Conservation (phyloP, 2,329 filamentous ascomycete genomes). For the Clarireedia monteithiana region DNA sequence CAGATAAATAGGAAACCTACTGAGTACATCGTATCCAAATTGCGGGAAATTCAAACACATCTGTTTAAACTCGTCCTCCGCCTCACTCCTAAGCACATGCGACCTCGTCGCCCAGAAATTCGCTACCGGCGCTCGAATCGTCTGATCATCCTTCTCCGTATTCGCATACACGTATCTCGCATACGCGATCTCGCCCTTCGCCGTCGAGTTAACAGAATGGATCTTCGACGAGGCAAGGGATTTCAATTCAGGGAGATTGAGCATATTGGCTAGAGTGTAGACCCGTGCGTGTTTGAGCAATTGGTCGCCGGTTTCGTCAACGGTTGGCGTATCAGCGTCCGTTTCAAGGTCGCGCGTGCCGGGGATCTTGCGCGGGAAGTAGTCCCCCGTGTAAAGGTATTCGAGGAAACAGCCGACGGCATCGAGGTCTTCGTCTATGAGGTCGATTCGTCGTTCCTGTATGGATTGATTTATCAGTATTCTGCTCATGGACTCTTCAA, state of each 20-base stretch:
- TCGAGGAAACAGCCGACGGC: conserved; percentile 74
- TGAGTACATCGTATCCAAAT: conserved; percentile 89
- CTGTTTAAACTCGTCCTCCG: conserved; percentile 74
- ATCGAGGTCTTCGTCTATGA: conserved; percentile 60
- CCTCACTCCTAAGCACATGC: conserved; percentile 76
- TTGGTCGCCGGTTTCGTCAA: conserved; percentile 74
- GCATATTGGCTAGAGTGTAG: conserved; percentile 80
- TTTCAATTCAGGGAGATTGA: conserved; percentile 61
- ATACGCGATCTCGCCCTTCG: conserved; percentile 84
- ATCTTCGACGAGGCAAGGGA: conserved; percentile 81
- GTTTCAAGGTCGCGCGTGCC: conserved; percentile 61
- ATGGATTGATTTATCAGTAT: background rate
- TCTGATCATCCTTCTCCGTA: conserved; percentile 59
- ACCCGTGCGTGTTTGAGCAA: conserved; percentile 83
- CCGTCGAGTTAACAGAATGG: conserved; percentile 80
- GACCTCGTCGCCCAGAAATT: conserved; percentile 80
- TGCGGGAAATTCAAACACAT: conserved; percentile 86
- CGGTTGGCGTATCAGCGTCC: conserved; percentile 54
- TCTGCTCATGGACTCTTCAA: background rate
- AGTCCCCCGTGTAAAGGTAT: conserved; percentile 78
- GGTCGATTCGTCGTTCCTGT: conserved; percentile 58
- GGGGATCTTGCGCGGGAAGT: conserved; percentile 65
- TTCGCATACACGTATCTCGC: conserved; percentile 84
- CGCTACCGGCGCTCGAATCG: conserved; percentile 76
- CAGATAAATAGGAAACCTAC: conserved; percentile 36